Percentiles rank a stretch among this genome's conserved stretches.
phyloP scores from a whole-genome alignment of 345 rosid species.

The Excoecaria agallocha region DNA sequence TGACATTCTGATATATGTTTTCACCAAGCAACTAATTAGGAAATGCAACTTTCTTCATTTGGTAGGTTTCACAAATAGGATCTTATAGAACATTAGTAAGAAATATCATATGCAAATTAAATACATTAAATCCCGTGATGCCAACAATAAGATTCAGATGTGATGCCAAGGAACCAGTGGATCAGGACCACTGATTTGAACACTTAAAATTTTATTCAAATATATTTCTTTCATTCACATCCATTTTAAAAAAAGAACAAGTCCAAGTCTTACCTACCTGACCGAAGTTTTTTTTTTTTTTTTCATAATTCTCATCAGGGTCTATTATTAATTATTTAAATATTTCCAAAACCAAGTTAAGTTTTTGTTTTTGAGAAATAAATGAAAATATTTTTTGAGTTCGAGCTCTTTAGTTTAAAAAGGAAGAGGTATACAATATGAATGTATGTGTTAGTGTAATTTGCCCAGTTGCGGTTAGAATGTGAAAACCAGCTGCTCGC shows the following conservation, averaged over 20 bases:
- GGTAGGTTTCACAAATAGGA: background rate
- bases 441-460: background rate
- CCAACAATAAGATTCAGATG: no score
- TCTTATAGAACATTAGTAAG: background rate
- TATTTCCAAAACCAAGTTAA: background rate
- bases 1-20: background rate
- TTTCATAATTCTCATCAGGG: background rate
- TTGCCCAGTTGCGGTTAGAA: background rate
- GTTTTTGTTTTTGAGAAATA: background rate
- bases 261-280: slow-evolving; percentile 1
- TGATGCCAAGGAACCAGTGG: no score
- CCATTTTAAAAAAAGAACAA: background rate
- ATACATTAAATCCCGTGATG: background rate
- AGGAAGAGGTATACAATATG: background rate
- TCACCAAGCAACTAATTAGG: background rate
- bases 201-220: slow-evolving; percentile 10
- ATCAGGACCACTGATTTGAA: slow-evolving; percentile 39
- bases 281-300: no score
- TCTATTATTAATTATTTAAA: background rate
- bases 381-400: background rate
- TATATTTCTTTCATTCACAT: background rate
- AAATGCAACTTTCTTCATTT: background rate
- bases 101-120: background rate
- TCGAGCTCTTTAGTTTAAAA: background rate
- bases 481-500: slow-evolving; percentile 2